These are phyloP conservation scores for Cercospora sp. DNA, from an alignment of 2,329 filamentous ascomycete species.

Conservation along the genomic window DNA sequence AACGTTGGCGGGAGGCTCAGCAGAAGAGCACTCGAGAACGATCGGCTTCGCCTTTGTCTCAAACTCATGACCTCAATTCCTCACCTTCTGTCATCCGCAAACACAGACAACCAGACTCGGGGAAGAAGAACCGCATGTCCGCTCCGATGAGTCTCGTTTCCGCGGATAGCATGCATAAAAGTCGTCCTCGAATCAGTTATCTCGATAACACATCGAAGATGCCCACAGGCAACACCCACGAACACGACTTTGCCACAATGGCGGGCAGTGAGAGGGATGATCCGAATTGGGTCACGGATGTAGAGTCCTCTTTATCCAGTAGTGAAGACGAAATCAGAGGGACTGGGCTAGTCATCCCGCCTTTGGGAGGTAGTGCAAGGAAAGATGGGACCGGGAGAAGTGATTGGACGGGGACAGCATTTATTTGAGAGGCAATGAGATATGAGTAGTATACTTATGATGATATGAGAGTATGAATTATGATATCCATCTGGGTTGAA, in stretches of 20 bases:
- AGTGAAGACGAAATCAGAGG: slow-evolving; percentile 22
- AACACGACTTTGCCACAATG: slow-evolving; percentile 24
- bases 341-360: slow-evolving; percentile 23
- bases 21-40: slow-evolving; percentile 21
- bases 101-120: not conserved
- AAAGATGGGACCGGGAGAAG: slow-evolving; percentile 24
- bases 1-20: slow-evolving; percentile 4
- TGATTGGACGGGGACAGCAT: slow-evolving; percentile 30
- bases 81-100: slow-evolving; percentile 1
- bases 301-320: slow-evolving; percentile 13
- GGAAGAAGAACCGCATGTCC: slow-evolving; percentile 24
- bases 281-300: slow-evolving; percentile 19
- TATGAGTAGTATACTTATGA: not conserved
- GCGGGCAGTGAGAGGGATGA: slow-evolving; percentile 25
- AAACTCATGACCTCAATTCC: slow-evolving; percentile 3
- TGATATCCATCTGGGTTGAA: not conserved
- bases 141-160: slow-evolving; percentile 33
- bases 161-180: slow-evolving; percentile 35
- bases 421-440: slow-evolving; percentile 21
- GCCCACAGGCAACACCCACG: slow-evolving; percentile 12
- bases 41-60: slow-evolving; percentile 31
- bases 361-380: slow-evolving; percentile 4
- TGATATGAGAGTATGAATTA: not conserved
- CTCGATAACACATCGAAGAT: slow-evolving; percentile 26
- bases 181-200: slow-evolving; percentile 24